Evolutionary conservation across 2,329 filamentous ascomycete genomes (phyloP).

Genomic region (Basipetospora chlamydospora): DNA sequence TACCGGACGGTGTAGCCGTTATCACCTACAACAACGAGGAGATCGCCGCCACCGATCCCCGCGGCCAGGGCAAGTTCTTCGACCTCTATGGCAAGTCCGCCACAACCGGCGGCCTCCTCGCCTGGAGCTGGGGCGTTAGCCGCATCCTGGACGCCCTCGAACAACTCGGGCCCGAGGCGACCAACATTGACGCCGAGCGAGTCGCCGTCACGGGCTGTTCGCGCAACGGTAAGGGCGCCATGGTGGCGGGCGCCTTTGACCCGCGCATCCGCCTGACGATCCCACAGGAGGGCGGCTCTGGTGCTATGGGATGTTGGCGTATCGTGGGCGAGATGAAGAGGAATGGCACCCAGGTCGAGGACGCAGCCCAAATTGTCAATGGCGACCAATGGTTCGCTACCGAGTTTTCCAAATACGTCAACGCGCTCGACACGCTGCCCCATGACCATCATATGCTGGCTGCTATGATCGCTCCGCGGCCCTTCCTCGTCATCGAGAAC

Average conservation of each 20-base stretch:
- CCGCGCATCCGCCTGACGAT: constrained; percentile 44
- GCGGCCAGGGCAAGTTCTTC: constrained; percentile 45
- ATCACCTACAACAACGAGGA: constrained; percentile 46
- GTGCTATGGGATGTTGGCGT: constrained; percentile 47
- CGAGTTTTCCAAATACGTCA: constrained; percentile 36
- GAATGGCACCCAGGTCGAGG: constrained; percentile 44
- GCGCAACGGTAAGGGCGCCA: constrained; percentile 48
- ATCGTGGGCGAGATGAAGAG: constrained; percentile 34
- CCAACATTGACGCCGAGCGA: constrained; percentile 32
- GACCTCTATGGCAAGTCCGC: constrained; percentile 40
- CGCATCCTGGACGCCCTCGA: constrained; percentile 46
- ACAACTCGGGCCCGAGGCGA: constrained; percentile 25
- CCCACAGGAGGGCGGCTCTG: constrained; percentile 47
- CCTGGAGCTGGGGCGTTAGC: constrained; percentile 50
- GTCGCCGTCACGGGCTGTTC: constrained; percentile 49
- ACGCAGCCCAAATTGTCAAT: constrained; percentile 38
- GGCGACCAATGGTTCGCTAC: constrained; percentile 52
- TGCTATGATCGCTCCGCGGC: constrained; percentile 39
- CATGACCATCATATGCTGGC: constrained; percentile 45
- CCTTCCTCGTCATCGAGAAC: constrained; percentile 41
- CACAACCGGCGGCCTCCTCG: constrained; percentile 41
- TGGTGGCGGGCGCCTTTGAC: constrained; percentile 45
- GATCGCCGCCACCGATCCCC: constrained; percentile 38
- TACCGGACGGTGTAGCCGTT: constrained; percentile 37
- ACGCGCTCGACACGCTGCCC: constrained; percentile 29